Base-by-base conservation (phyloP, 2,329 filamentous ascomycete genomes). In the Cytospora piceicola region DNA sequence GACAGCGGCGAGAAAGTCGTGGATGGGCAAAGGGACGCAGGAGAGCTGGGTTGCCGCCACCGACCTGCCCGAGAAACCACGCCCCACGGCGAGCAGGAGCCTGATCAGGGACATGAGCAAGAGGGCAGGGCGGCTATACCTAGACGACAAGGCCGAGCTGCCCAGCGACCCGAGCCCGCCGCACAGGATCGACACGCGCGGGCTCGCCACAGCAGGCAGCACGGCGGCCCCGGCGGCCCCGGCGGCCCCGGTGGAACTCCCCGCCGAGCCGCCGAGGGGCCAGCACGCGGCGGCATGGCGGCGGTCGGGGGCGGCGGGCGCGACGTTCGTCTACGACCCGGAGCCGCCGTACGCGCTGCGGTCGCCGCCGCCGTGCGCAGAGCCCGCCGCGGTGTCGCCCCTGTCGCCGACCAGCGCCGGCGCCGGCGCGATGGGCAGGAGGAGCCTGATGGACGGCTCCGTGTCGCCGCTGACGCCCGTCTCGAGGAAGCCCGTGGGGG, bases 121-220 rank as follows among this genome's bases (percentile, higher is more conserved):
- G 36, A 39, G 15, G 1, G 12, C 12, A 5, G 36, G 12, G 11
- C 36, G 36, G n/a, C 27, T 34, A 2, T 62, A 62, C 22, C n/a
- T 62, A 15, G 60, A 62, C 52, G 36, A 62, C 60, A 62, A 62
- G 60, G 60, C 52, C 52, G 60, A 62, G 24, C 46, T 62, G 52
- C 27, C 60, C 52, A 49, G 52, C 29, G 60, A 62, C 60, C 12
- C 46, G 17, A 30, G 11, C 17, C 34, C 34, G 27, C 29, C 36
- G 36, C 52, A 56, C 17, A 54, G 42, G 52, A 30, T 49, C 52
- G 34, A 62, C 34, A 32, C 60, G 7, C 3, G 49, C 17, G 60
- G 60, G 1, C 42, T 53, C 12, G 46, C 30, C 52, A 51, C 60
- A 39, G 52, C 60, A 7, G 8, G 60, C 29, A 51, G 39, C 53